Percentiles rank a stretch among this genome's conserved stretches.
These are phyloP conservation scores for Chaetomiaceae sp. DNA, from an alignment of 2,329 filamentous ascomycete species.

Conservation along the genomic window DNA sequence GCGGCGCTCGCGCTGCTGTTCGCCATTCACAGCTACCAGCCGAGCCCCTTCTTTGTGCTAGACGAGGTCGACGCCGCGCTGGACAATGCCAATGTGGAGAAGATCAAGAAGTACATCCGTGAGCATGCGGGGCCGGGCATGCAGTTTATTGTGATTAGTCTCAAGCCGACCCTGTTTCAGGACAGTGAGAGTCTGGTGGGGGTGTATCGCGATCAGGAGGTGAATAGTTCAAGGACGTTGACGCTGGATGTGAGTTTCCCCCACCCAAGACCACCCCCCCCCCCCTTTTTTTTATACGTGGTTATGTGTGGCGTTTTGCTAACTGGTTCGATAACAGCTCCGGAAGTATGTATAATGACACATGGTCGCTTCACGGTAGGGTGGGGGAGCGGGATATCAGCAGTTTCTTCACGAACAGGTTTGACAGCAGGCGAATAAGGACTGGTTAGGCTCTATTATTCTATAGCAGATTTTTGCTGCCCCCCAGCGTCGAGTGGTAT, in stretches of 20 bases:
- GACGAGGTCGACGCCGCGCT: conserved; percentile 97
- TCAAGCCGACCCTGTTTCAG: conserved; percentile 95
- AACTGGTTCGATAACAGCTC: conserved; percentile 4
- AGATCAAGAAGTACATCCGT: conserved; percentile 93
- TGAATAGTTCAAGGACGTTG: conserved; percentile 86
- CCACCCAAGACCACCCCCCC: too few species aligned
- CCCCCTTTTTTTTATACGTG: too few species aligned
- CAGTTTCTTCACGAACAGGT: neutral
- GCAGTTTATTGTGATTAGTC: conserved; percentile 97
- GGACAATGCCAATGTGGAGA: conserved; percentile 95
- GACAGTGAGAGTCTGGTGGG: conserved; percentile 93
- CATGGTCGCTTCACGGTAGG: neutral
- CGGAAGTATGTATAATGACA: conserved; percentile 3
- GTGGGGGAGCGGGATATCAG: neutral
- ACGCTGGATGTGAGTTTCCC: conserved; percentile 87
- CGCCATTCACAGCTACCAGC: conserved; percentile 93
- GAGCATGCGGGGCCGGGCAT: conserved; percentile 94
- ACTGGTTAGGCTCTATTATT: conserved; percentile 10
- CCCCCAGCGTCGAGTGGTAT: neutral
- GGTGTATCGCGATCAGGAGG: conserved; percentile 90
- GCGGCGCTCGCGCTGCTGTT: conserved; percentile 94
- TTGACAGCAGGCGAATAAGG: conserved; percentile 8
- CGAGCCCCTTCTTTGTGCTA: conserved; percentile 93
- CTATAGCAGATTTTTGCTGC: conserved; percentile 1
- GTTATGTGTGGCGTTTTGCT: too few species aligned